A percentile compares a stretch with the other conserved stretches of the same genome.
Conservation (phyloP, 768 basidiomycete genomes). For the Mycena leptocephala region DNA sequence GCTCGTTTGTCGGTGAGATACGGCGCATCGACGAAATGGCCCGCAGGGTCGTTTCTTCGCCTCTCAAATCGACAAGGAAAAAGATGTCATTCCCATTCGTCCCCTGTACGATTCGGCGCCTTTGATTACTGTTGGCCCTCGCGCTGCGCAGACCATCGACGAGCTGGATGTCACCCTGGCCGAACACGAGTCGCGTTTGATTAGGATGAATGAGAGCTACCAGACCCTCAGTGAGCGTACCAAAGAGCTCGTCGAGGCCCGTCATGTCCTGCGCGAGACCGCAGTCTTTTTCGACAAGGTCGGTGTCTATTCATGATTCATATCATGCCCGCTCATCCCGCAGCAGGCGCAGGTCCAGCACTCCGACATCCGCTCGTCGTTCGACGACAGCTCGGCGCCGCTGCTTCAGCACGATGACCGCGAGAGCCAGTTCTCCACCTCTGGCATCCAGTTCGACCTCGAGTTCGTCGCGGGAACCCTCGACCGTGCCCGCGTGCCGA, state of each 20-base stretch:
- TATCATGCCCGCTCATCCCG: conserved; percentile 25
- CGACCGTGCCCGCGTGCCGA: conserved; percentile 91
- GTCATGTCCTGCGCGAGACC: conserved; percentile 95
- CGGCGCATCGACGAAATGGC: conserved; percentile 97
- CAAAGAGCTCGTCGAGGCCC: conserved; percentile 91
- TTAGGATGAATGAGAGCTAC: conserved; percentile 95
- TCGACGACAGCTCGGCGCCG: conserved; percentile 93
- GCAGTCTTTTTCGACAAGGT: conserved; percentile 96
- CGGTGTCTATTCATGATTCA: conserved; percentile 34
- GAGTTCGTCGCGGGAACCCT: conserved; percentile 99
- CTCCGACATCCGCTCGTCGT: conserved; percentile 87
- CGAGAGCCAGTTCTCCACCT: conserved; percentile 71
- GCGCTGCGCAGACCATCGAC: conserved; percentile 94
- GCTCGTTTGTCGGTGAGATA: conserved; percentile 97
- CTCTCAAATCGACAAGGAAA: conserved; percentile 89
- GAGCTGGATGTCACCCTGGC: conserved; percentile 91
- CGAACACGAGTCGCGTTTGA: conserved; percentile 89
- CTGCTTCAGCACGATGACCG: conserved; percentile 93
- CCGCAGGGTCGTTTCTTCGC: conserved; percentile 94
- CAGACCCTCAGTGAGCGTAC: conserved; percentile 89
- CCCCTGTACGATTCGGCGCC: conserved; percentile 91
- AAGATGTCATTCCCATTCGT: conserved; percentile 86
- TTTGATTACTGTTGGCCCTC: conserved; percentile 91
- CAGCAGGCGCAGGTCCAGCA: conserved; percentile 84
- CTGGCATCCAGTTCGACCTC: conserved; percentile 83